phyloP scores from a whole-genome alignment of 306 rosid species.

The Psophocarpus tetragonolobus region DNA sequence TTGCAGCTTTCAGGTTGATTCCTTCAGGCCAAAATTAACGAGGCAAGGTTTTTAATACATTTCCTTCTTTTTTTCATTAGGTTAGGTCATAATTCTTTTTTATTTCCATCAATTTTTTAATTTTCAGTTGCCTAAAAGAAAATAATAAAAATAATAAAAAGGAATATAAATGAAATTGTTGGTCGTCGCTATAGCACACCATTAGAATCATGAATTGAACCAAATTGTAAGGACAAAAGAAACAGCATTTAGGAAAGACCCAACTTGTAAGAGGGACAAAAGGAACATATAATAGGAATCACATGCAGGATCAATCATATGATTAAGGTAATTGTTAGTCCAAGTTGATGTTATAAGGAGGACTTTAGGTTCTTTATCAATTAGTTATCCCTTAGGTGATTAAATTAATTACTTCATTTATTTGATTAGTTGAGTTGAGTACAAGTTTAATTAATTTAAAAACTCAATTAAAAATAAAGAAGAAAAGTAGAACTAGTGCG shows the following conservation, averaged over 20 bases:
- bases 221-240: constrained; percentile 30
- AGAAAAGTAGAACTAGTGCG: not conserved
- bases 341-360: constrained; percentile 19
- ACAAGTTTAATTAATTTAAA: not conserved
- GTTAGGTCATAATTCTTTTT: not conserved
- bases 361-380: not conserved
- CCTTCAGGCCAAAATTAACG: not conserved
- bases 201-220: constrained; percentile 7
- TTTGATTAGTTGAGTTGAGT: constrained; percentile 4
- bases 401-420: not conserved
- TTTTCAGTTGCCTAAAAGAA: not conserved
- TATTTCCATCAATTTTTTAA: not conserved
- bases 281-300: constrained; percentile 13
- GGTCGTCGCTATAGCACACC: not conserved
- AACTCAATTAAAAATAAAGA: not conserved
- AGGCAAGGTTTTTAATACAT: too few species aligned
- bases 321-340: constrained; percentile 7
- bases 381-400: not conserved
- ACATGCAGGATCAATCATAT: constrained; percentile 26
- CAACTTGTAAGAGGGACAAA: constrained; percentile 35
- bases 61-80: not conserved
- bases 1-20: not conserved
- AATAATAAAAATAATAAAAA: not conserved
- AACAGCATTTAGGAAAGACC: constrained; percentile 9
- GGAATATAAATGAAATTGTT: not conserved